phyloP scores from a whole-genome alignment of 2,329 filamentous ascomycete genomes.

The Paracorniculantispora psalliotae region DNA sequence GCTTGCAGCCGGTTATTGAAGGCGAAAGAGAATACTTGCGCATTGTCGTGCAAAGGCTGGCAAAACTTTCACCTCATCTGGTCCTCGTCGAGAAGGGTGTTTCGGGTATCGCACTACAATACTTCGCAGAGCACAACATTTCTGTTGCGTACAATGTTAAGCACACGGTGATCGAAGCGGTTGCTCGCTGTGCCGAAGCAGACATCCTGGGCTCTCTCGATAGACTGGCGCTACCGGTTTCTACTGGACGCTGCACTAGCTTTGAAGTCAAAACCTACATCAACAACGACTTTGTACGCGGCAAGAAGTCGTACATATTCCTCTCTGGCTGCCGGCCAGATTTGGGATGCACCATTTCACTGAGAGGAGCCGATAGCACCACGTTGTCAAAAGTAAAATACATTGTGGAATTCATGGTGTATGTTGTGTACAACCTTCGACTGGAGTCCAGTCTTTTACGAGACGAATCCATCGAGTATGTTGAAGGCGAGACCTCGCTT shows the following conservation, averaged over 20 bases:
- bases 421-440: conserved; percentile 96
- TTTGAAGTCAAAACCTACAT: conserved; percentile 97
- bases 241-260: conserved; percentile 73
- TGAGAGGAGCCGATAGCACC: conserved; percentile 72
- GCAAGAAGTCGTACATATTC: conserved; percentile 94
- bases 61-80: conserved; percentile 76
- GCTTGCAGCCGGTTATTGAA: conserved; percentile 89
- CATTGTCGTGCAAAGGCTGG: conserved; percentile 87
- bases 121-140: conserved; percentile 82
- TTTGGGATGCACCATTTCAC: conserved; percentile 88
- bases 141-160: conserved; percentile 97
- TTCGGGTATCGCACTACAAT: conserved; percentile 82
- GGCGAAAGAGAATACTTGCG: conserved; percentile 92
- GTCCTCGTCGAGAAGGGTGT: conserved; percentile 91
- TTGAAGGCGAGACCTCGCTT: conserved; percentile 44
- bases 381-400: conserved; percentile 76
- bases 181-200: conserved; percentile 86
- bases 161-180: conserved; percentile 88
- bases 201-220: conserved; percentile 93
- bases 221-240: conserved; percentile 70
- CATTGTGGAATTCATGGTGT: conserved; percentile 98
- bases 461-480: conserved; percentile 83
- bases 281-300: conserved; percentile 64
- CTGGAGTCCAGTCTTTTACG: conserved; percentile 91
- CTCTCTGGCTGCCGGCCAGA: conserved; percentile 85